Evolutionary conservation across 208 protist species (phyloP), one percentile per base, ranked within the genome.

Genomic region (Acanthamoeba healyi): DNA sequence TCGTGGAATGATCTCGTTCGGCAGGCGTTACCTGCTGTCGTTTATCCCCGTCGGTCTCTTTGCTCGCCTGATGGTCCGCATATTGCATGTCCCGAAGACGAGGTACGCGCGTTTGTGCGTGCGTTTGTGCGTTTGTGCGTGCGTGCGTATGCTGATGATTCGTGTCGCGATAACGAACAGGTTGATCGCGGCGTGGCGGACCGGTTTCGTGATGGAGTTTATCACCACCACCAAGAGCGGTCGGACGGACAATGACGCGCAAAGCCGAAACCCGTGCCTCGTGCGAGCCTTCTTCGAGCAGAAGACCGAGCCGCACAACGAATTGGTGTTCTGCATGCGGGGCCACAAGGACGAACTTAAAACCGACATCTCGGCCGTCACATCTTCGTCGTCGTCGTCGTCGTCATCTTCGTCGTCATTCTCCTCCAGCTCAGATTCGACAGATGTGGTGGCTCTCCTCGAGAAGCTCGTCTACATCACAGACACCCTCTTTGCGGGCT

Each of bases 61-160:
- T 44, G 51, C 84, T 17, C 51, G 84, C n/a, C 51, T 90, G 17
- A 90, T 90, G 84, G 84, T 90, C 34, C 84, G 84, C 84, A 44
- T 70, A 67, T 72, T 90, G 54, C 84, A 90, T 67, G 54, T 90
- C 54, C 84, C 58, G 49, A 70, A 67, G 84, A 67, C 84, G 84
- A 67, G 84, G 84, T 72, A 46, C 24, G 26, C 17, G 26, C 51
- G 26, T 15, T 26, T 24, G 26, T 26, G 26, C 51, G 22, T 58
- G 19, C 26, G 56, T 9, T 65, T 32, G 0, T 63, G 19, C n/a
- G 24, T 63, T 24, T 67, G 58, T 79, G 36, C 70, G 65, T 74
- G 19, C 34, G 29, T 70, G n/a, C n/a, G n/a, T n/a, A n/a, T n/a
- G n/a, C n/a, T n/a, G n/a, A n/a, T n/a, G n/a, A n/a, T n/a, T n/a